Conservation (phyloP, 768 basidiomycete genomes). For the Rhodosporidiobolus sp. region DNA sequence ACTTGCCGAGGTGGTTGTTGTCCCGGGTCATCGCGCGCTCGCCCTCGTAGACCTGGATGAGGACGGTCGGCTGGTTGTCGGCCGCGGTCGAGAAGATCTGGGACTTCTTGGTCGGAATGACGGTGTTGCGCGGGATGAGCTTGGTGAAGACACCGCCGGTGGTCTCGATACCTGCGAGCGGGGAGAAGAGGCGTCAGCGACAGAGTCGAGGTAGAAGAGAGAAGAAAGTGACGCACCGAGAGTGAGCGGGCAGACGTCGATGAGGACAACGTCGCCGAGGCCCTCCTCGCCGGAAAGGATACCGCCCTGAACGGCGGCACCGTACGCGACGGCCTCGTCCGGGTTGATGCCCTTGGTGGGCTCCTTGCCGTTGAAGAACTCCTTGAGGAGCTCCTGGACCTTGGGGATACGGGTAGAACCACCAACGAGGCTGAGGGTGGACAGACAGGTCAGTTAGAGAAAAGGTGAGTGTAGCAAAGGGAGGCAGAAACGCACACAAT, state of each 20-base stretch:
- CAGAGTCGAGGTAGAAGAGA: no score
- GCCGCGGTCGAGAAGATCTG: conserved; percentile 63
- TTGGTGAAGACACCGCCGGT: conserved; percentile 93
- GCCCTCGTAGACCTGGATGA: conserved; percentile 97
- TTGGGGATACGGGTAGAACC: conserved; percentile 99
- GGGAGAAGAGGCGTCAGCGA: neutral
- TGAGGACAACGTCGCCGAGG: conserved; percentile 83
- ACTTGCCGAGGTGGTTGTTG: conserved; percentile 93
- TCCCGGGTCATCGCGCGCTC: conserved; percentile 97
- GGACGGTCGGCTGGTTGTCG: conserved; percentile 70
- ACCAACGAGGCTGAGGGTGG: conserved; percentile 75
- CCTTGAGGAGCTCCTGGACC: conserved; percentile 96
- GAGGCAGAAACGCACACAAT: conserved; percentile 49
- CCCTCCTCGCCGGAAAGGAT: conserved; percentile 93
- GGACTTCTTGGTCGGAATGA: conserved; percentile 94
- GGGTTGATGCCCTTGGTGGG: conserved; percentile 98
- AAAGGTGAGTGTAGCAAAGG: neutral
- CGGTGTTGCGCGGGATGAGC: conserved; percentile 94
- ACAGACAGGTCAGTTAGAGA: conserved; percentile 1
- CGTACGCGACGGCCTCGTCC: conserved; percentile 97
- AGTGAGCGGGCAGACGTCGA: conserved; percentile 93
- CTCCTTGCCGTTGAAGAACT: conserved; percentile 94
- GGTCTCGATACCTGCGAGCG: conserved; percentile 92
- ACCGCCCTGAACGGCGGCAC: conserved; percentile 97
- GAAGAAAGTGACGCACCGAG: conserved; percentile 52